phyloP scores from a whole-genome alignment of 202 grass and related monocot genomes.

The Carex sylvatica region DNA sequence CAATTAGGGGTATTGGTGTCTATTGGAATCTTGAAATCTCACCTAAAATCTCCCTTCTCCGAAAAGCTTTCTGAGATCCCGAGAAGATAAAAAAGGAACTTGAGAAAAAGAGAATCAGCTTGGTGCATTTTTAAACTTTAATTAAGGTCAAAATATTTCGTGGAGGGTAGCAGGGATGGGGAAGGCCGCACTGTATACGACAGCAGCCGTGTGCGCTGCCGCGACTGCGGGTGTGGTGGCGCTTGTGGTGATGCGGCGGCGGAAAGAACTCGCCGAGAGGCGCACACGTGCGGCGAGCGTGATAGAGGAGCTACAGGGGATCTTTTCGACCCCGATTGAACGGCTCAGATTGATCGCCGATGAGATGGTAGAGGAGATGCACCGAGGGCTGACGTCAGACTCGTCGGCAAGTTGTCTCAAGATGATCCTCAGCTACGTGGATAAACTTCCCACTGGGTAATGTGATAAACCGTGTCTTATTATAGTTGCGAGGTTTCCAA shows the following conservation, averaged over 20 bases:
- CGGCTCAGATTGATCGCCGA: constrained; percentile 82
- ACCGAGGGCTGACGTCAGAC: constrained; percentile 68
- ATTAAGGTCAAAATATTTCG: not conserved
- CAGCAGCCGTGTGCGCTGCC: constrained; percentile 60
- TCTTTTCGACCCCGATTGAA: constrained; percentile 56
- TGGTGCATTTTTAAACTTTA: constrained; percentile 1
- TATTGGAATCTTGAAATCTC: constrained; percentile 4
- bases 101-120: constrained; percentile 3
- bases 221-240: constrained; percentile 50
- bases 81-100: constrained; percentile 21
- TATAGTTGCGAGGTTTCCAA: not conserved
- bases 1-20: constrained; percentile 1
- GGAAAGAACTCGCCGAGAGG: constrained; percentile 37
- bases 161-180: constrained; percentile 29
- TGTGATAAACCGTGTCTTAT: not conserved
- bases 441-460: constrained; percentile 96
- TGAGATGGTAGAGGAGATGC: constrained; percentile 97
- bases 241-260: constrained; percentile 42
- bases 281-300: constrained; percentile 39
- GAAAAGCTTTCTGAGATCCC: constrained; percentile 24
- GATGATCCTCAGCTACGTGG: constrained; percentile 97
- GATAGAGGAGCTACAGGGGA: constrained; percentile 65
- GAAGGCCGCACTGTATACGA: constrained; percentile 46
- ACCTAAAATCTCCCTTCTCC: constrained; percentile 10
- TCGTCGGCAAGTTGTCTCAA: constrained; percentile 48